Base-by-base conservation (phyloP, 352 stramenopile genomes). In the Globisporangium carolinianum region DNA sequence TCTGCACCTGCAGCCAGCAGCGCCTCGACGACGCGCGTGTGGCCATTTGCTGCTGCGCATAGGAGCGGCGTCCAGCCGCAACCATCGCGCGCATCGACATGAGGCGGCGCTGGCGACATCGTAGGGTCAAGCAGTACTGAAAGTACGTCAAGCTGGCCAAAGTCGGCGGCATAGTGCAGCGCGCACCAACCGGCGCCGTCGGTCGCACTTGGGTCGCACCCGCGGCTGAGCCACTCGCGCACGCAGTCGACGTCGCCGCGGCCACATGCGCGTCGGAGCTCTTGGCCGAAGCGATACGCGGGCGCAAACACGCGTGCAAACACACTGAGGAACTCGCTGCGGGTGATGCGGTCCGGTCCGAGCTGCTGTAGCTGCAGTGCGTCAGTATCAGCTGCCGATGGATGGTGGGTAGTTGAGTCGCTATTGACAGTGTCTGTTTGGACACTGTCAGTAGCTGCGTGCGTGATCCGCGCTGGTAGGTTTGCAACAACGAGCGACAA, bases 161-260 rank as follows among this genome's bases (percentile, higher is more conserved):
- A 89, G 46, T 92, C 82, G 2, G 77, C 68, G 8, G 76, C 76
- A 55, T 90, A 90, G 59, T 92, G 79, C 18, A 90, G 50, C 0
- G 79, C 65, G 0, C 62, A 76, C 79, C 79, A 92, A 1, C 79
- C 82, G 0, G 79, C 75, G 14, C 74, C 82, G 41, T 92, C 79
- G 10, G 73, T 73, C 1, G 72, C 69, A 35, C 86, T 89, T 7
- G 71, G 58, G 47, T 92, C 75, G 51, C 79, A 92, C 6, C 82
- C 79, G 7, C 76, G 73, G 51, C 60, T 64, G 42, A 87, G 68
- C 55, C 69, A 69, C 55, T 90, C 75, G 11, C 60, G 50, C 0
- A 86, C 65, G 0, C 68, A 54, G 1, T 83, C 66, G 4, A 75
- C 11, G 47, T 86, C 63, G 0, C 76, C 76, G n/a, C 82, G 77